Percentiles rank a stretch among this genome's conserved stretches.
These are phyloP conservation scores for Solanum hybrid DNA, from an alignment of 305 asterid species.

Conservation along the genomic window DNA sequence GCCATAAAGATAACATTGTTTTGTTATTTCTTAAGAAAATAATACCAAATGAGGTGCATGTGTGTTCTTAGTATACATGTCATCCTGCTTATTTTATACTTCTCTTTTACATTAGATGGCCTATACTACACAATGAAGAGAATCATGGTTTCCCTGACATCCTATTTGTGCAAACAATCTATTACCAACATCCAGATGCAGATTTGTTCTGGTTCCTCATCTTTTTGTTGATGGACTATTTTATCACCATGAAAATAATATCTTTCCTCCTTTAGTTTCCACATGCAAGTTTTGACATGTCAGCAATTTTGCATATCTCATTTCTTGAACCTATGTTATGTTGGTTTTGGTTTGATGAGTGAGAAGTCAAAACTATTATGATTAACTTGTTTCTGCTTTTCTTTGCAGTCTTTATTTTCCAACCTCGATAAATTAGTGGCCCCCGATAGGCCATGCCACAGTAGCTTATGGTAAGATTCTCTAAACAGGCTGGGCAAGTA, in stretches of 20 bases:
- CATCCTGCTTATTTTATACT: background rate
- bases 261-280: background rate
- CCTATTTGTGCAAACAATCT: background rate
- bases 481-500: background rate
- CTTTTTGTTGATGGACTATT: background rate
- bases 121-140: background rate
- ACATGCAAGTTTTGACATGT: background rate
- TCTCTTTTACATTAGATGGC: background rate
- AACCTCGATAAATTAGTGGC: conserved; percentile 75
- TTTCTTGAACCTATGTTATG: background rate
- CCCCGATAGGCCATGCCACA: conserved; percentile 81
- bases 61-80: background rate
- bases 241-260: background rate
- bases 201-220: background rate
- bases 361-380: conserved; percentile 1
- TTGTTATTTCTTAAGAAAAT: background rate
- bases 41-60: background rate
- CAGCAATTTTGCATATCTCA: background rate
- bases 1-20: background rate
- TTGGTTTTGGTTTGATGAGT: background rate
- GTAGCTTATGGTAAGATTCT: conserved; percentile 70
- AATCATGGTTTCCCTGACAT: background rate
- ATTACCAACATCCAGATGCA: background rate
- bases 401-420: conserved; percentile 62
- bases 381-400: background rate